A percentile compares a stretch with the other conserved stretches of the same genome.
Conservation (phyloP, 2,329 filamentous ascomycete genomes). For the Davidsoniella eucalypti region DNA sequence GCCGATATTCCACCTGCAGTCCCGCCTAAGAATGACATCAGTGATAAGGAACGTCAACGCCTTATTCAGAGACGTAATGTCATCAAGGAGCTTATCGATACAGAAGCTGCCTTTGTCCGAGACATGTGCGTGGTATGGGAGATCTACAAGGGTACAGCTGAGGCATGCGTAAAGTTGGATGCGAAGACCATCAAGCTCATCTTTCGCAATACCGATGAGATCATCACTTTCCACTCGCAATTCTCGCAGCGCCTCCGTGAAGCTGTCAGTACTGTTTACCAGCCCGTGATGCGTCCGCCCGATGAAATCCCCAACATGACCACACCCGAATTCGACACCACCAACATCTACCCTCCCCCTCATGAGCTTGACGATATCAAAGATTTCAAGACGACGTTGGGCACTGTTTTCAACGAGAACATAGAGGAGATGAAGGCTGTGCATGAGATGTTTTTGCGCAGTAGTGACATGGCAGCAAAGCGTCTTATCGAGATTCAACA, state of each 20-base stretch:
- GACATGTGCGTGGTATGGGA: slow-evolving; percentile 97
- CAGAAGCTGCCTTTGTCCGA: slow-evolving; percentile 69
- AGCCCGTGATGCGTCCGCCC: slow-evolving; percentile 25
- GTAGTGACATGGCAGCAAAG: slow-evolving; percentile 45
- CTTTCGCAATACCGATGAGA: slow-evolving; percentile 83
- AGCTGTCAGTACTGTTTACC: slow-evolving; percentile 63
- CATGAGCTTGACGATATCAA: slow-evolving; percentile 32
- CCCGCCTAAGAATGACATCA: slow-evolving; percentile 11
- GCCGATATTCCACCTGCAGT: slow-evolving; percentile 10
- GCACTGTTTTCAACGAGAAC: slow-evolving; percentile 37
- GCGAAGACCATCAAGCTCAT: slow-evolving; percentile 73
- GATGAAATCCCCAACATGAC: slow-evolving; percentile 3
- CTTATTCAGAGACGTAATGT: slow-evolving; percentile 67
- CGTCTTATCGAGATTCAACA: slow-evolving; percentile 45
- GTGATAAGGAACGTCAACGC: slow-evolving; percentile 41
- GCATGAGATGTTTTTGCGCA: slow-evolving; percentile 46
- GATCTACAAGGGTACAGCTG: slow-evolving; percentile 89
- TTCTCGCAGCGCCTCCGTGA: slow-evolving; percentile 71
- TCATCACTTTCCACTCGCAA: slow-evolving; percentile 68
- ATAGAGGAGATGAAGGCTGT: slow-evolving; percentile 43
- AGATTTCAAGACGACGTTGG: slow-evolving; percentile 36
- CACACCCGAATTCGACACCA: slow-evolving; percentile 26
- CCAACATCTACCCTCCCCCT: slow-evolving; percentile 21
- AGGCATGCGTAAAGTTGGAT: slow-evolving; percentile 63
- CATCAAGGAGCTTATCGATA: slow-evolving; percentile 84